A percentile compares a stretch with the other conserved stretches of the same genome.
These are phyloP conservation scores for Sphaerulina populicola DNA, from an alignment of 2,329 filamentous ascomycete genomes.

Conservation along the genomic window DNA sequence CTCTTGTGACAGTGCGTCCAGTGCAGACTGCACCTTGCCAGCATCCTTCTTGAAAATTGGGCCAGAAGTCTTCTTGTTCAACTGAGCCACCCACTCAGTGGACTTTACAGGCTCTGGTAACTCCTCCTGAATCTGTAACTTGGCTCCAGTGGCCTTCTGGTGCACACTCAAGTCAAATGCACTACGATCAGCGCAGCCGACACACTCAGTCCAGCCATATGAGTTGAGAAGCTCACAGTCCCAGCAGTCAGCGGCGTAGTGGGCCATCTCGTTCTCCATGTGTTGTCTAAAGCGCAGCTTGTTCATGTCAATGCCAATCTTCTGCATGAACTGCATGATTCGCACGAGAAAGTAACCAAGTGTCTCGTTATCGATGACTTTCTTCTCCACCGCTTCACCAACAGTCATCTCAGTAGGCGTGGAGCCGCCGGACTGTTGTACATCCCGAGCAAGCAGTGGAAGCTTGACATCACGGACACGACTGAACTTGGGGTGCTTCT, in stretches of 20 bases:
- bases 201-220: slow-evolving; percentile 96
- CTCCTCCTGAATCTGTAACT: slow-evolving; percentile 75
- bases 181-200: slow-evolving; percentile 90
- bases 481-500: slow-evolving; percentile 83
- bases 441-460: slow-evolving; percentile 71
- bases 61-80: slow-evolving; percentile 94
- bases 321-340: slow-evolving; percentile 82
- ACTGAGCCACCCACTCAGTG: slow-evolving; percentile 78
- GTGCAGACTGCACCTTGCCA: slow-evolving; percentile 71
- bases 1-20: slow-evolving; percentile 69
- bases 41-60: slow-evolving; percentile 92
- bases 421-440: slow-evolving; percentile 81
- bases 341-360: slow-evolving; percentile 94
- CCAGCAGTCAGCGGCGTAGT: slow-evolving; percentile 97
- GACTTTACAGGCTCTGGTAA: slow-evolving; percentile 68
- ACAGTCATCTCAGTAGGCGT: slow-evolving; percentile 64
- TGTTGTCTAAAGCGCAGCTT: slow-evolving; percentile 97
- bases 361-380: slow-evolving; percentile 92
- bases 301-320: slow-evolving; percentile 73
- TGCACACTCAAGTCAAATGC: slow-evolving; percentile 92
- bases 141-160: slow-evolving; percentile 80
- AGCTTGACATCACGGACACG: slow-evolving; percentile 80
- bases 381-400: slow-evolving; percentile 73
- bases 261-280: slow-evolving; percentile 84
- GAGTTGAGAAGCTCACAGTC: slow-evolving; percentile 87